Percentiles rank a stretch among this genome's conserved stretches.
Evolutionary conservation across 306 rosid genomes (phyloP).

Genomic region (Canavalia ensiformis): DNA sequence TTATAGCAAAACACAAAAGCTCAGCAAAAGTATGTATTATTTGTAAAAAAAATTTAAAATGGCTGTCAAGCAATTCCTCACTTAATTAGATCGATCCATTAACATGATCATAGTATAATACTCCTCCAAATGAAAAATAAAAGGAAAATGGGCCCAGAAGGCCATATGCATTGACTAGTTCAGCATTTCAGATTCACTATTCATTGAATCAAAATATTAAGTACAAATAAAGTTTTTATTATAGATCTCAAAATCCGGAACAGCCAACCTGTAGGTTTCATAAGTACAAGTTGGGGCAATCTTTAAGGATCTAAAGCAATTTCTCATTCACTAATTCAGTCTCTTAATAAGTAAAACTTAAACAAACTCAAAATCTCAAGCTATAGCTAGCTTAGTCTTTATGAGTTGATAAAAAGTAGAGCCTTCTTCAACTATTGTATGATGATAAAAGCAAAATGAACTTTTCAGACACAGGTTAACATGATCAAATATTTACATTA

Average conservation of each 20-base stretch:
- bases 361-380: conserved; percentile 5
- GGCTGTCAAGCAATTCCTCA: not conserved
- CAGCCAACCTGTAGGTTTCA: not conserved
- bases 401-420: conserved; percentile 30
- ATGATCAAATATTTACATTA: not conserved
- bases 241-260: not conserved
- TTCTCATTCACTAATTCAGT: not conserved
- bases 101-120: not conserved
- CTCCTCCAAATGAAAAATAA: conserved; percentile 15
- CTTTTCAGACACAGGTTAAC: not conserved
- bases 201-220: conserved; percentile 17
- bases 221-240: not conserved
- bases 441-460: conserved; percentile 29
- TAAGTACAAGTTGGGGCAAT: conserved; percentile 3
- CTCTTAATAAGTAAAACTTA: not conserved
- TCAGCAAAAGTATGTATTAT: conserved; percentile 1
- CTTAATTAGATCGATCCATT: not conserved
- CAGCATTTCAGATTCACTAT: not conserved
- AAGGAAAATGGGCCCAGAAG: conserved; percentile 15
- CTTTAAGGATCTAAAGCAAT: conserved; percentile 6
- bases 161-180: conserved; percentile 8
- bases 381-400: conserved; percentile 11
- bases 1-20: not conserved
- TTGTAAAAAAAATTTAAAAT: not conserved
- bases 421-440: conserved; percentile 6